Evolutionary conservation across 371 early-diverging fungal species (phyloP).

Genomic region (Conidiobolus coronatus): DNA sequence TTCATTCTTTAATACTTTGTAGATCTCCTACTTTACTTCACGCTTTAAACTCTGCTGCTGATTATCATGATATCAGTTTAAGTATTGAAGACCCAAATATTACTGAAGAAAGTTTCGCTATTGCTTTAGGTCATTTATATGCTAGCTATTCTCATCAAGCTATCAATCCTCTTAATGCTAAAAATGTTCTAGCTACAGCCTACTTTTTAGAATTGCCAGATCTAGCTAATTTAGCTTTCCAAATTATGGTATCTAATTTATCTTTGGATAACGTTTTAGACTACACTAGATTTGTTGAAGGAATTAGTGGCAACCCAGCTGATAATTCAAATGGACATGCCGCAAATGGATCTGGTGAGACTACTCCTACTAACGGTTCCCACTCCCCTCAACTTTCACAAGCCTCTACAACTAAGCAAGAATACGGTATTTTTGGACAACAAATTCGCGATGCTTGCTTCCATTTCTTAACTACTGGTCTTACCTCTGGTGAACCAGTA

Average conservation of each 20-base stretch:
- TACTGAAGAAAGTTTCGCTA: slow-evolving; percentile 25
- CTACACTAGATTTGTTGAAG: slow-evolving; percentile 21
- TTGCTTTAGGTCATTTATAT: slow-evolving; percentile 23
- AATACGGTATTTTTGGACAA: slow-evolving; percentile 7
- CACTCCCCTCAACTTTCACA: slow-evolving; percentile 7
- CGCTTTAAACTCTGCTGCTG: too few species aligned
- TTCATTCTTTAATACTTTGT: too few species aligned
- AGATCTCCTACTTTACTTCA: too few species aligned
- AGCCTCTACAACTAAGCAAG: too few species aligned
- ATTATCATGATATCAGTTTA: slow-evolving; percentile 6
- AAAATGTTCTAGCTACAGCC: slow-evolving; percentile 23
- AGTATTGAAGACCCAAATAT: slow-evolving; percentile 31
- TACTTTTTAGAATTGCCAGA: slow-evolving; percentile 28
- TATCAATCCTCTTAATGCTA: slow-evolving; percentile 16
- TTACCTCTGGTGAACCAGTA: too few species aligned
- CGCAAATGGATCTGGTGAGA: slow-evolving; percentile 2
- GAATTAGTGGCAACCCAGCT: too few species aligned
- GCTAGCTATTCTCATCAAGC: slow-evolving; percentile 15
- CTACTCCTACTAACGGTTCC: slow-evolving; percentile 22
- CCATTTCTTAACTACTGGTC: slow-evolving; percentile 8
- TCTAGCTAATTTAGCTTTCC: slow-evolving; percentile 21
- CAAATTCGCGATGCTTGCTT: slow-evolving; percentile 26
- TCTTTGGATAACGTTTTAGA: slow-evolving; percentile 19
- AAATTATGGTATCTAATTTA: slow-evolving; percentile 21
- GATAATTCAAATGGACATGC: too few species aligned